Base-by-base conservation (phyloP, 2,329 filamentous ascomycete species). In the Fusarium sp. region DNA sequence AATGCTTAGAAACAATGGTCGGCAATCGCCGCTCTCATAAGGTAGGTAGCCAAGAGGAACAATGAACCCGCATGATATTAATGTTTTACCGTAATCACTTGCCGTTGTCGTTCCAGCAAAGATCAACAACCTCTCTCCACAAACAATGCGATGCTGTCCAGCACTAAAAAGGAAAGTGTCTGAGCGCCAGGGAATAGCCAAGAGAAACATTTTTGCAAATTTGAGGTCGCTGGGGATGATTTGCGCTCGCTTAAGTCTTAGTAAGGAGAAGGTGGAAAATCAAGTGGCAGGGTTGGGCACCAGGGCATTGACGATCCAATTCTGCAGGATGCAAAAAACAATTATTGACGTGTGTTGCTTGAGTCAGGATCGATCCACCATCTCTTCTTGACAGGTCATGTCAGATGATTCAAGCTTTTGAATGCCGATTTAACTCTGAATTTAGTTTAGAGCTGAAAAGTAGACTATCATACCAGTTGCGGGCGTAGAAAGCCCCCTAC, bases 71-170 rank as follows among this genome's bases (percentile, higher is more conserved):
- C 9, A 11, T 3, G 13, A 53, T 41, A 26, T 25, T 26, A 42
- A 3, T 29, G 31, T 36, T 25, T n/a, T 24, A 39, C 11, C 26
- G 8, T 19, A 29, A 42, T 15, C 6, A 24, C 4, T 24, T 31
- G 24, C 38, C 40, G 31, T 41, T 44, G 32, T 59, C 53, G 34
- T 24, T 13, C 24, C 35, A 38, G 42, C 2, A 44, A 32, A n/a
- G 46, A 35, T 42, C 44, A 61, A 57, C 58, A 31, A 34, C 56
- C 2, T 12, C 13, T 42, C 38, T 11, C 59, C 59, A 62, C 58
- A 53, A 48, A 8, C 53, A 45, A 49, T 62, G 59, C 24, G 29
- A 62, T 61, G 57, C 10, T 42, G 34, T 56, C 43, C 56, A 56
- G 34, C 32, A 44, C 57, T 39, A 40, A 61, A 44, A 24, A 26